Conservation (phyloP, 768 basidiomycete genomes). For the Tremella mesenterica region DNA sequence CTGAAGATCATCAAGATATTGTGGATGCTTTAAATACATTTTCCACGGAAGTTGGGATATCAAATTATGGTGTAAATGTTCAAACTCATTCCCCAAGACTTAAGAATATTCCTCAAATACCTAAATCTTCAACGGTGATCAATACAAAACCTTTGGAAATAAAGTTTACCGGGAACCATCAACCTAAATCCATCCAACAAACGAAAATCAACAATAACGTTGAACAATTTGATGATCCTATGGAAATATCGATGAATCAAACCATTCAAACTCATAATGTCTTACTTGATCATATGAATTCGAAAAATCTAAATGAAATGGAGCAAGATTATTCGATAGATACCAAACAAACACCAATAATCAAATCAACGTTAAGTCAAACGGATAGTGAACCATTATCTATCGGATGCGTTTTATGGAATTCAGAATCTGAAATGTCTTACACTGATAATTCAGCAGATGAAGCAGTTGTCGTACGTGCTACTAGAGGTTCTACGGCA, state of each 20-base stretch:
- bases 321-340: no score
- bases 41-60: not conserved
- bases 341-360: no score
- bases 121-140: not conserved
- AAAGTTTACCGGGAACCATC: not conserved
- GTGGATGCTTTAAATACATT: not conserved
- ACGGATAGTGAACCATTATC: conserved; percentile 5
- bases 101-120: not conserved
- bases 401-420: conserved; percentile 8
- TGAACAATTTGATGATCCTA: no score
- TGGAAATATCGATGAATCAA: no score
- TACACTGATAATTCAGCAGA: not conserved
- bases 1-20: not conserved
- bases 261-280: no score
- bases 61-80: no score
- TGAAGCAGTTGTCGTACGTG: not conserved
- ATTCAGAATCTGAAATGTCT: not conserved
- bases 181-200: not conserved
- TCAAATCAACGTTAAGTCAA: conserved; percentile 3
- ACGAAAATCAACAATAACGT: no score
- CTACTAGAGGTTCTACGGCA: not conserved
- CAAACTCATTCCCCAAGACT: no score
- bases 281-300: not conserved
- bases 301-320: no score
- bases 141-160: not conserved